phyloP scores from a whole-genome alignment of 2,329 filamentous ascomycete species.

The Claviceps sp. region DNA sequence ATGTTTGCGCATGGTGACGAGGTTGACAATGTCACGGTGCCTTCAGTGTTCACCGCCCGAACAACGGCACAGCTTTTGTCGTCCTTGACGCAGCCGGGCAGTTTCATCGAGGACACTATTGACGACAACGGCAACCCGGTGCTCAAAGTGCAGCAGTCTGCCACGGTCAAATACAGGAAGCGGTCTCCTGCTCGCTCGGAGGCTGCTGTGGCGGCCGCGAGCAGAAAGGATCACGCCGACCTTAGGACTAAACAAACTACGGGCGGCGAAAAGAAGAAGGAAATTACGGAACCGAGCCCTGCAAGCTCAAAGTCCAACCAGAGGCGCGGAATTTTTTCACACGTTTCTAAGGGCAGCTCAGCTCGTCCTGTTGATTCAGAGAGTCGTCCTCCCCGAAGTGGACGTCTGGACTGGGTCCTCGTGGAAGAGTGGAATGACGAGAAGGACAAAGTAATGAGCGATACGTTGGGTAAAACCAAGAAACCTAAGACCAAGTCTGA shows the following conservation, averaged over 20 bases:
- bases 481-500: constrained; percentile 6
- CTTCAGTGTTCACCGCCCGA: constrained; percentile 85
- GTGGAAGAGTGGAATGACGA: constrained; percentile 53
- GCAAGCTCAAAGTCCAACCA: constrained; percentile 7
- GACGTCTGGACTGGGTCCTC: constrained; percentile 59
- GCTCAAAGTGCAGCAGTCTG: constrained; percentile 37
- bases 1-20: constrained; percentile 94
- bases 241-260: constrained; percentile 15
- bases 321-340: neutral
- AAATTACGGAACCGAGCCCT: constrained; percentile 10
- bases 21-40: constrained; percentile 87
- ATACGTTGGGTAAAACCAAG: constrained; percentile 19
- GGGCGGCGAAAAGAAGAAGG: constrained; percentile 12
- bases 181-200: constrained; percentile 14
- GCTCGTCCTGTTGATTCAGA: constrained; percentile 29
- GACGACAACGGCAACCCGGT: constrained; percentile 46
- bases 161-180: constrained; percentile 24
- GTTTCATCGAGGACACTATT: constrained; percentile 45
- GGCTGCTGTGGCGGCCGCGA: constrained; percentile 14
- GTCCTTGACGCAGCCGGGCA: constrained; percentile 64
- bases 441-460: constrained; percentile 29
- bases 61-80: constrained; percentile 90
- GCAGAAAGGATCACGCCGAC: constrained; percentile 12
- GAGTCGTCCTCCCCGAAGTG: constrained; percentile 57
- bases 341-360: constrained; percentile 11